Conservation (phyloP, 2,329 filamentous ascomycete genomes). For the Fonsecaea erecta region DNA sequence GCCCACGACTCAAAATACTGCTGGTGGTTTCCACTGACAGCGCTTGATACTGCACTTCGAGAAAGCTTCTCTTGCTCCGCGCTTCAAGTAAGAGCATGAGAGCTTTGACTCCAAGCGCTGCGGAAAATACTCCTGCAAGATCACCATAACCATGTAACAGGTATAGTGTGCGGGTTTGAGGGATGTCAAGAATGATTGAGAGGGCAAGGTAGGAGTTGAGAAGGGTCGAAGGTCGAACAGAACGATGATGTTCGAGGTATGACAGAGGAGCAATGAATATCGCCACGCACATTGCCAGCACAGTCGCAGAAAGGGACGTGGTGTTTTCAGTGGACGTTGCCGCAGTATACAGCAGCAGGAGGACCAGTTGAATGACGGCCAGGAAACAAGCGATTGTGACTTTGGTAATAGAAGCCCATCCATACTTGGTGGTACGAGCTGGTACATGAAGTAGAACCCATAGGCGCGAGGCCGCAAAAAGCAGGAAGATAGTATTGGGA, state of each 20-base stretch:
- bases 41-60: conserved; percentile 45
- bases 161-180: conserved; percentile 46
- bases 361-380: neutral
- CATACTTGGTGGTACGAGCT: neutral
- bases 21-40: conserved; percentile 58
- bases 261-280: conserved; percentile 30
- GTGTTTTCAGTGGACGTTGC: conserved; percentile 10
- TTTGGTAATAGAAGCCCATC: neutral
- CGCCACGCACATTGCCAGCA: conserved; percentile 24
- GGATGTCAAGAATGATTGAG: conserved; percentile 48
- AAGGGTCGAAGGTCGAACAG: conserved; percentile 39
- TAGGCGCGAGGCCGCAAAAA: neutral
- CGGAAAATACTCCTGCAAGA: neutral
- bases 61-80: conserved; percentile 49
- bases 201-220: conserved; percentile 48
- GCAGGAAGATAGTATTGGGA: conserved; percentile 31
- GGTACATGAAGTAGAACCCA: neutral
- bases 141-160: neutral
- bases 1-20: conserved; percentile 52
- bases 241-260: conserved; percentile 37
- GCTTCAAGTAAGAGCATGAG: conserved; percentile 52
- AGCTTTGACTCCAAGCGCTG: conserved; percentile 47
- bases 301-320: conserved; percentile 25
- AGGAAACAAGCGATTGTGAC: neutral
- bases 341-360: neutral